Base-by-base conservation (phyloP, 106 monocot species). In the Platanthera guangdongensis region DNA sequence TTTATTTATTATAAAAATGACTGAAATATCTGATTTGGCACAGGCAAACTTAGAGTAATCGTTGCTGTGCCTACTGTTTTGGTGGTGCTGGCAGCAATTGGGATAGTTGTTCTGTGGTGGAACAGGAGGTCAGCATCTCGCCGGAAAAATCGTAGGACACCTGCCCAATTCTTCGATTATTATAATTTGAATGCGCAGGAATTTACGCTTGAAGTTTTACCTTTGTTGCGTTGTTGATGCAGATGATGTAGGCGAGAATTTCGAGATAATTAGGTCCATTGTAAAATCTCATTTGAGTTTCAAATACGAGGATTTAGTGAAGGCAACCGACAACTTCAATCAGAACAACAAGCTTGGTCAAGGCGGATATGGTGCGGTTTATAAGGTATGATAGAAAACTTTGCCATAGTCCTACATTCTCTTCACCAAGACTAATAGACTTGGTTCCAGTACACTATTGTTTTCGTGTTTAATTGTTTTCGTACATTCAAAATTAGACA, bases 281-380 rank as follows among this genome's bases (percentile, higher is more conserved):
- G 32, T 69, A 11, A 50, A 79, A 28, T 90, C 90, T 5, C 53
- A 75, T 11, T 74, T 87, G 14, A 75, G 83, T 75, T 90, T 90
- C 83, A 87, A 83, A 45, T 87, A 90, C 65, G 83, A 85, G 49
- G 84, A 79, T 60, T 76, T 90, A 70, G 71, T 48, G 21, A 90
- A 79, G 32, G 90, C 90, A 57, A 90, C 90, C 0, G 85, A 85
- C 49, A 57, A 81, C 64, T 90, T 90, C 81, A 85, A 52, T 46
- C 85, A 82, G 49, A 77, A 50, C 15, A 86, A 91, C 80, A 88
- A 88, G 81, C 80, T 92, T 16, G 88, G 91, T 54, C 88, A 92
- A 77, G 91, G 91, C 1, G 88, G 91, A 4, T 88, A 81, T 71
- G 91, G 91, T 2, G 78, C 88, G 4, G 91, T 92, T 8, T 92